phyloP scores from a whole-genome alignment of 164 flowering plant genomes.

The Magnolia sinica region DNA sequence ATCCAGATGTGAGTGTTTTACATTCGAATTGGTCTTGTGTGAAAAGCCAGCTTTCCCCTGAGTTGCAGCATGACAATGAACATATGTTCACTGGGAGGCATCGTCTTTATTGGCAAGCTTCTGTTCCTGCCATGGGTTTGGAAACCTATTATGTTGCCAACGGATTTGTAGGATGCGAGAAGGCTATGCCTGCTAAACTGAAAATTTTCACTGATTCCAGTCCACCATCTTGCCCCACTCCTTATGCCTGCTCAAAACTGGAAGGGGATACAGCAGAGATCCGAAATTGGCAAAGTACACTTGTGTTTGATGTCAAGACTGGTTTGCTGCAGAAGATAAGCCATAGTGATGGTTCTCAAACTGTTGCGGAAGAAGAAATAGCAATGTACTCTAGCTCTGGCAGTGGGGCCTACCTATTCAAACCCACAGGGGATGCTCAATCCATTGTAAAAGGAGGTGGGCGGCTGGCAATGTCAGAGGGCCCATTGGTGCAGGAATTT shows the following conservation, averaged over 20 bases:
- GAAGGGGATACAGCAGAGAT: slow-evolving; percentile 52
- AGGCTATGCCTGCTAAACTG: slow-evolving; percentile 65
- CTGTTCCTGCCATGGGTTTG: slow-evolving; percentile 87
- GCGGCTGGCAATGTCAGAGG: slow-evolving; percentile 59
- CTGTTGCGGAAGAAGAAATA: slow-evolving; percentile 71
- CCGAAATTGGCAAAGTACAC: slow-evolving; percentile 50
- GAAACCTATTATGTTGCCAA: slow-evolving; percentile 79
- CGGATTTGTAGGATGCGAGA: slow-evolving; percentile 76
- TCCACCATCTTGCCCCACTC: slow-evolving; percentile 51
- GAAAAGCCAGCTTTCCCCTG: slow-evolving; percentile 86
- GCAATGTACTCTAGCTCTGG: slow-evolving; percentile 83
- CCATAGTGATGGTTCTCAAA: slow-evolving; percentile 42
- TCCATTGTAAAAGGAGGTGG: slow-evolving; percentile 59
- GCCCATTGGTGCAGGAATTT: slow-evolving; percentile 77
- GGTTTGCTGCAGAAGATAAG: slow-evolving; percentile 66
- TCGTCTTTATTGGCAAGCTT: slow-evolving; percentile 78
- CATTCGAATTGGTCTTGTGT: slow-evolving; percentile 91
- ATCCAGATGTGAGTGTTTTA: slow-evolving; percentile 68
- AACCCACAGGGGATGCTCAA: slow-evolving; percentile 79
- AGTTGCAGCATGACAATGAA: slow-evolving; percentile 58
- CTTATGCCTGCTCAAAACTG: slow-evolving; percentile 65
- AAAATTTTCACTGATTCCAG: slow-evolving; percentile 33
- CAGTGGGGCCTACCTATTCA: slow-evolving; percentile 95
- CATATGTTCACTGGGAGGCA: slow-evolving; percentile 78
- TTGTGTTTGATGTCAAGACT: slow-evolving; percentile 55